phyloP scores from a whole-genome alignment of 768 basidiomycete species.

The Pholiota microspora region DNA sequence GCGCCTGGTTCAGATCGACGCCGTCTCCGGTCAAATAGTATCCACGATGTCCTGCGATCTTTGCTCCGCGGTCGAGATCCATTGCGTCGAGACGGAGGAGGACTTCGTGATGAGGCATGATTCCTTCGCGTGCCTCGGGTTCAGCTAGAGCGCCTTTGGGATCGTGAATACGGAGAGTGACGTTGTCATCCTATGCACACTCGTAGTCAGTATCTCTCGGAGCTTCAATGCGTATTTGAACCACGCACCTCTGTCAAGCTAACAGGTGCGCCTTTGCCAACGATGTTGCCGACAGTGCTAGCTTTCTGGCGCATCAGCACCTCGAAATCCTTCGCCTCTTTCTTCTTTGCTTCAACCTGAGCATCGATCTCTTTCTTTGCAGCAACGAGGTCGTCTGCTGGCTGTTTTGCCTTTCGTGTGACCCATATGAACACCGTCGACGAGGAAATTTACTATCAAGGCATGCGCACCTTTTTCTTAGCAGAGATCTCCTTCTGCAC shows the following conservation, averaged over 20 bases:
- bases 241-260: slow-evolving; percentile 79
- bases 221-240: not conserved
- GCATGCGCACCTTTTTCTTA: slow-evolving; percentile 83
- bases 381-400: slow-evolving; percentile 83
- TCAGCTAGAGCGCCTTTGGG: slow-evolving; percentile 74
- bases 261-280: slow-evolving; percentile 82
- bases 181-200: slow-evolving; percentile 80
- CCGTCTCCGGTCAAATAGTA: slow-evolving; percentile 97
- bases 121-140: slow-evolving; percentile 67
- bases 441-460: no score
- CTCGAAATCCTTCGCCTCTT: slow-evolving; percentile 77
- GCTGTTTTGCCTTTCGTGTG: slow-evolving; percentile 74
- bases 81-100: slow-evolving; percentile 91
- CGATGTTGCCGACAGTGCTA: slow-evolving; percentile 85
- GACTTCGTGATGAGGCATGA: slow-evolving; percentile 98
- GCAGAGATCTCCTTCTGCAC: slow-evolving; percentile 92
- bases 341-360: slow-evolving; percentile 71
- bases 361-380: slow-evolving; percentile 85
- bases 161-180: slow-evolving; percentile 78
- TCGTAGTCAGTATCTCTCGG: not conserved
- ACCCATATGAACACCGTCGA: no score
- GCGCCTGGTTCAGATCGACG: slow-evolving; percentile 94
- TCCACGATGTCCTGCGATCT: slow-evolving; percentile 93
- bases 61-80: slow-evolving; percentile 94
- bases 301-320: slow-evolving; percentile 77